These are phyloP conservation scores for Nidula microcarpa DNA, from an alignment of 768 basidiomycete species.

Conservation along the genomic window DNA sequence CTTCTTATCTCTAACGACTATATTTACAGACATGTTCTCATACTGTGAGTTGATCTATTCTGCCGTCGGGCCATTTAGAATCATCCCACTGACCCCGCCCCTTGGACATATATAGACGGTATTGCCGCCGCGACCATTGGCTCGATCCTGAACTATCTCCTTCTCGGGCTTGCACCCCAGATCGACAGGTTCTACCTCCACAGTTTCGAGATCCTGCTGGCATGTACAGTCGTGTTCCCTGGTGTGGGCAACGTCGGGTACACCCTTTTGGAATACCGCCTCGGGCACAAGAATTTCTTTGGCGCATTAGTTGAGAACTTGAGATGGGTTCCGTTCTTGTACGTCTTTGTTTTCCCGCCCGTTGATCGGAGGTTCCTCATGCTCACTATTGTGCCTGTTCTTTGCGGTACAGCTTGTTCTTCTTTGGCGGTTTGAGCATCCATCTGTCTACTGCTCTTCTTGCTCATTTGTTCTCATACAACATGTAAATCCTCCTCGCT, in stretches of 20 bases:
- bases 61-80: constrained; percentile 2
- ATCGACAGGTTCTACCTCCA: constrained; percentile 77
- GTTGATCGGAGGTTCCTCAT: background rate
- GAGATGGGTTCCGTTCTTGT: constrained; percentile 74
- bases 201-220: constrained; percentile 77
- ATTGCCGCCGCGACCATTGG: constrained; percentile 69
- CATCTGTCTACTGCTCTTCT: constrained; percentile 66
- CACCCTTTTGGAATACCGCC: constrained; percentile 72
- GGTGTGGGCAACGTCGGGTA: constrained; percentile 73
- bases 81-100: background rate
- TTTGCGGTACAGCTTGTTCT: constrained; percentile 50
- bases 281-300: constrained; percentile 54
- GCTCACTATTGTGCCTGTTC: background rate
- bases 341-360: constrained; percentile 20
- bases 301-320: constrained; percentile 53
- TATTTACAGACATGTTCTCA: constrained; percentile 39
- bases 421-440: constrained; percentile 74
- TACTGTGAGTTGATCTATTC: constrained; percentile 30
- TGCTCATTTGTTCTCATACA: constrained; percentile 65
- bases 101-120: constrained; percentile 33
- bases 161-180: constrained; percentile 67
- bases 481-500: constrained; percentile 34
- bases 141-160: constrained; percentile 66
- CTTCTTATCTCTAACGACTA: constrained; percentile 1
- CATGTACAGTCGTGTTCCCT: constrained; percentile 76